Percentiles rank a stretch among this genome's conserved stretches.
Evolutionary conservation across 805 yeast species (phyloP).

Genomic region (Monosporozyma siamensis): DNA sequence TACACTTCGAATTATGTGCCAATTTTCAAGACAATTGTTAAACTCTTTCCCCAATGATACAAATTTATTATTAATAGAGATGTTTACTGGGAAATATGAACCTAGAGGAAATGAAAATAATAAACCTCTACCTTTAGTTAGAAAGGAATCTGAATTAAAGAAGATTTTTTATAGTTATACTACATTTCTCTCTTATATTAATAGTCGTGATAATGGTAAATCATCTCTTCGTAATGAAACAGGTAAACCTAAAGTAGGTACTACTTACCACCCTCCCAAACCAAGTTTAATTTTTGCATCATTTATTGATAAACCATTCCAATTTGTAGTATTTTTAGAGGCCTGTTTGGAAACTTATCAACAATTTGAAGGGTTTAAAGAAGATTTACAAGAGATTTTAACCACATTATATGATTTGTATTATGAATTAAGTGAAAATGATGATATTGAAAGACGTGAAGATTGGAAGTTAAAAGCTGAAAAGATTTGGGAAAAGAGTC

Average conservation of each 20-base stretch:
- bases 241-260: background rate
- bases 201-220: slow-evolving; percentile 16
- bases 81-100: slow-evolving; percentile 77
- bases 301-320: slow-evolving; percentile 75
- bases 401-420: slow-evolving; percentile 80
- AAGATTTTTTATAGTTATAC: slow-evolving; percentile 44
- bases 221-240: background rate
- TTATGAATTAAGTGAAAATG: slow-evolving; percentile 43
- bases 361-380: slow-evolving; percentile 54
- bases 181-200: slow-evolving; percentile 48
- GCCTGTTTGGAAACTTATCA: slow-evolving; percentile 80
- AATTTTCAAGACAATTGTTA: slow-evolving; percentile 55
- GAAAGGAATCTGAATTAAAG: slow-evolving; percentile 9
- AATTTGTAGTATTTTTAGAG: slow-evolving; percentile 85
- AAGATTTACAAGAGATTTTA: slow-evolving; percentile 64
- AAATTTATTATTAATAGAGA: slow-evolving; percentile 70
- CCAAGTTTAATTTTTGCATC: slow-evolving; percentile 82
- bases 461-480: slow-evolving; percentile 64
- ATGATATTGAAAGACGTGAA: slow-evolving; percentile 29
- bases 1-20: slow-evolving; percentile 57
- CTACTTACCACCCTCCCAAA: slow-evolving; percentile 84
- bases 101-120: slow-evolving; percentile 30
- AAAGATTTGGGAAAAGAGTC: slow-evolving; percentile 38
- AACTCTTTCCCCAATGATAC: slow-evolving; percentile 69
- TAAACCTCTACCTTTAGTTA: background rate